phyloP scores from a whole-genome alignment of 305 asterid species.

The Ajuga reptans region DNA sequence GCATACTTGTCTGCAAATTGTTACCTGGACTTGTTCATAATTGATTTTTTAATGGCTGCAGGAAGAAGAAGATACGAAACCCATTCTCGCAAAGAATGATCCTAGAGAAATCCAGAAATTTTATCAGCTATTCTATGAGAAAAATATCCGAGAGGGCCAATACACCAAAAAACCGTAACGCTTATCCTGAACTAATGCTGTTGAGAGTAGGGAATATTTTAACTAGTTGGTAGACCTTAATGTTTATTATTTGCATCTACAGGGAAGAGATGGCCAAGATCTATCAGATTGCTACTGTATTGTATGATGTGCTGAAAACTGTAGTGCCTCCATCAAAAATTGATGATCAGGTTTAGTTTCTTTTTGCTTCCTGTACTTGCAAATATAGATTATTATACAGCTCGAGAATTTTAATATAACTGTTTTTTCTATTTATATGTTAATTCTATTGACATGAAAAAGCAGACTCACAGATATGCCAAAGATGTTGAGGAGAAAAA shows the following conservation, averaged over 20 bases:
- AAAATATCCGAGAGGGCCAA: constrained; percentile 74
- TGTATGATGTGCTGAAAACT: constrained; percentile 71
- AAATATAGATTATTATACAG: constrained; percentile 9
- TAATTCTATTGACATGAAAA: constrained; percentile 16
- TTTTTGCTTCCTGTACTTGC: constrained; percentile 19
- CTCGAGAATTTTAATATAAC: constrained; percentile 1
- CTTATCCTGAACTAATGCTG: constrained; percentile 13
- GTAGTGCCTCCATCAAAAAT: constrained; percentile 54
- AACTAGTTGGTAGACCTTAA: background rate
- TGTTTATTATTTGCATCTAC: constrained; percentile 18
- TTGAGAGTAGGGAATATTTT: background rate
- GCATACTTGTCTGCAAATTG: background rate
- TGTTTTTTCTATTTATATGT: background rate
- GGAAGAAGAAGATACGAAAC: constrained; percentile 63
- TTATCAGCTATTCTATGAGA: constrained; percentile 66
- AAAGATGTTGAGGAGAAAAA: constrained; percentile 83
- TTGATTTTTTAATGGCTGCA: constrained; percentile 37
- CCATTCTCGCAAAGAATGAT: constrained; percentile 45
- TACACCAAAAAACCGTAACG: constrained; percentile 81
- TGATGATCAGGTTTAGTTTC: constrained; percentile 58
- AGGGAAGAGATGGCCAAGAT: constrained; percentile 98
- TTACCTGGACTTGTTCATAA: background rate
- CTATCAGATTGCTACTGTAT: constrained; percentile 78
- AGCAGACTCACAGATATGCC: constrained; percentile 65
- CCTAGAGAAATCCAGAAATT: constrained; percentile 64